Conservation (phyloP, 1,139 yeast species). For the Debaryomycetaceae sp. region DNA sequence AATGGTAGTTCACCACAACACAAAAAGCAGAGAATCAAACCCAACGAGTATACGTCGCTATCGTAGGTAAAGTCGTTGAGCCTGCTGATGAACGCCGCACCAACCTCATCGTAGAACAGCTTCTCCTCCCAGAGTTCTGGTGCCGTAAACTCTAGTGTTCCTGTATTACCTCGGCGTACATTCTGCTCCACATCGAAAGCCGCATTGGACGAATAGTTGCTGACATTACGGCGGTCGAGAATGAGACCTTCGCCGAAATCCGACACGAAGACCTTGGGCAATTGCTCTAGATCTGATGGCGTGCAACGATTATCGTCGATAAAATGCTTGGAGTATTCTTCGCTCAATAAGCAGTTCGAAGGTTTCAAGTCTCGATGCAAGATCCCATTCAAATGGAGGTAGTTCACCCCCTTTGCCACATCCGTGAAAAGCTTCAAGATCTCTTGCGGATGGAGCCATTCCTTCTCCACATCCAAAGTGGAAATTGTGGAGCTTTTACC, state of each 20-base stretch:
- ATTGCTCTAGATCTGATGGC: conserved; percentile 13
- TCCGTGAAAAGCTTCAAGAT: conserved; percentile 61
- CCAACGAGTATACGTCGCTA: conserved; percentile 75
- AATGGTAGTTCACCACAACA: conserved; percentile 66
- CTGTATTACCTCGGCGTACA: conserved; percentile 56
- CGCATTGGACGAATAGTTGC: conserved; percentile 1
- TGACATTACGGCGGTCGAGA: conserved; percentile 30
- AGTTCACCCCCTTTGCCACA: conserved; percentile 56
- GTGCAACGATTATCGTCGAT: conserved; percentile 9
- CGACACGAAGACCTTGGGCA: conserved; percentile 68
- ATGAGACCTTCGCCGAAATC: conserved; percentile 88
- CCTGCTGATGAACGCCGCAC: conserved; percentile 11
- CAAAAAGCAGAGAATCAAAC: conserved; percentile 66
- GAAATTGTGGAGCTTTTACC: conserved; percentile 1
- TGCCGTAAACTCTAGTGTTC: conserved; percentile 79
- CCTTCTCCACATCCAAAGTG: conserved; percentile 8
- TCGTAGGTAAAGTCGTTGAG: conserved; percentile 48
- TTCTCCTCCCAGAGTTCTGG: conserved; percentile 50
- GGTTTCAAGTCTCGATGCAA: conserved; percentile 85
- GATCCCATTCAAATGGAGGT: conserved; percentile 63
- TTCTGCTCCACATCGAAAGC: conserved; percentile 3
- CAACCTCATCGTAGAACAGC: neutral
- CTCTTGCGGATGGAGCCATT: conserved; percentile 23
- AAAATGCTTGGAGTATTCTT: conserved; percentile 4
- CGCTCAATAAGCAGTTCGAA: conserved; percentile 63